Evolutionary conservation across 768 basidiomycete species (phyloP), one percentile per base, ranked within the genome.

Genomic region (Mrakia frigida): DNA sequence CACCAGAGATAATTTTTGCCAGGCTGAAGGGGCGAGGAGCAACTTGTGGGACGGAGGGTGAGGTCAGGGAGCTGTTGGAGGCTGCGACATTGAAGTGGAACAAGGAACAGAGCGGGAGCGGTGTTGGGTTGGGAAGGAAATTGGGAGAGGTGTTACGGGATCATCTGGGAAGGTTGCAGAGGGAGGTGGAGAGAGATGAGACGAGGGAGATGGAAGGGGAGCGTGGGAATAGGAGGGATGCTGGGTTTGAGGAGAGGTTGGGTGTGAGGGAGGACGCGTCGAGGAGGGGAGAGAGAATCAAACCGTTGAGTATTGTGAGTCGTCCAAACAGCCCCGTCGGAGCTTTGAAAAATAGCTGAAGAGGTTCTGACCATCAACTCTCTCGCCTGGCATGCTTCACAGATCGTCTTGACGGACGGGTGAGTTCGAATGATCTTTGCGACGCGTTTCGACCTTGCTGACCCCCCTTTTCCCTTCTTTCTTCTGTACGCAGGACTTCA

Each of bases 21-120:
- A 65, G 25, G 46, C 23, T 28, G 13, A 28, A 31, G 5, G 52
- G 33, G 23, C 23, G 5, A 25, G 16, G 18, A 13, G 37, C 14
- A 18, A 39, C 21, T 6, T 41, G 63, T 6, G 35, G 14, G n/a
- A 46, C 43, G 28, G 31, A 28, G 43, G 31, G 11, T 13, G 63
- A 59, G 18, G 74, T 53, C 21, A 23, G 23, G 18, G 74, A 74
- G 50, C 41, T 74, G n/a, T 74, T 74, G 14, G 39, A 65, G 13
- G 33, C 56, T 9, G 56, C 56, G n/a, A 28, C 13, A 25, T 1
- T 56, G 56, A 3, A 3, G 56, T n/a, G 56, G 56, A 9, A 46
- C 9, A 46, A 28, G 56, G 56, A 50, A 21, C 16, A 50, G 18
- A 50, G 46, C 0, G 46, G 46, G 46, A 50, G 14, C 14, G 6